Evolutionary conservation across 345 rosid species (phyloP).

Genomic region (Turnera subulata): DNA sequence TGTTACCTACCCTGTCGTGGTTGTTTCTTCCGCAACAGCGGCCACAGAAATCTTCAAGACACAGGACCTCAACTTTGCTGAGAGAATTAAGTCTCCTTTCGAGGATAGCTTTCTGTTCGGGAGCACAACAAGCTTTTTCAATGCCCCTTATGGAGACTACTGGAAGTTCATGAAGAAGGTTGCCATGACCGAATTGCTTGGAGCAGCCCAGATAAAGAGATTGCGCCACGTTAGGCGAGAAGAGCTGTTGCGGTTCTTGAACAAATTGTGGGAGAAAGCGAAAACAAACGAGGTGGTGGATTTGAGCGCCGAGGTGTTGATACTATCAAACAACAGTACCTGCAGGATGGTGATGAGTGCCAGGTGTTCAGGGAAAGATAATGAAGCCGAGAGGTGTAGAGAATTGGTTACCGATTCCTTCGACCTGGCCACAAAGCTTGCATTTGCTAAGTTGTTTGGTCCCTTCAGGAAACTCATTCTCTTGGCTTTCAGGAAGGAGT

Average conservation of each 20-base stretch:
- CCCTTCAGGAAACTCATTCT: slow-evolving; percentile 6
- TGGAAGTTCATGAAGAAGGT: slow-evolving; percentile 52
- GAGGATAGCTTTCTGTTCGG: slow-evolving; percentile 25
- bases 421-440: slow-evolving; percentile 27
- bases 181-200: slow-evolving; percentile 10
- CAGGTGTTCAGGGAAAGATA: slow-evolving; percentile 33
- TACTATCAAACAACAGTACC: slow-evolving; percentile 14
- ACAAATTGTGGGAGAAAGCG: slow-evolving; percentile 11
- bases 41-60: slow-evolving; percentile 10
- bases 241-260: slow-evolving; percentile 12
- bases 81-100: slow-evolving; percentile 15
- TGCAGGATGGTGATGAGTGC: slow-evolving; percentile 43
- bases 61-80: slow-evolving; percentile 22
- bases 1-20: background rate
- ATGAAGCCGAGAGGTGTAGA: slow-evolving; percentile 32
- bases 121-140: slow-evolving; percentile 19
- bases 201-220: slow-evolving; percentile 13
- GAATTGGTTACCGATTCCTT: slow-evolving; percentile 24
- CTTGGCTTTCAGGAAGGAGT: slow-evolving; percentile 3
- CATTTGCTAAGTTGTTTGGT: slow-evolving; percentile 3
- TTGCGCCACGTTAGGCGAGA: slow-evolving; percentile 9
- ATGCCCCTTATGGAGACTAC: slow-evolving; percentile 40
- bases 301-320: slow-evolving; percentile 7
- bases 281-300: background rate
- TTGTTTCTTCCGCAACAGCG: background rate